Evolutionary conservation across 192 early-diverging fungal species (phyloP), one percentile per base, ranked within the genome.

Genomic region (Coemansia aciculifera): DNA sequence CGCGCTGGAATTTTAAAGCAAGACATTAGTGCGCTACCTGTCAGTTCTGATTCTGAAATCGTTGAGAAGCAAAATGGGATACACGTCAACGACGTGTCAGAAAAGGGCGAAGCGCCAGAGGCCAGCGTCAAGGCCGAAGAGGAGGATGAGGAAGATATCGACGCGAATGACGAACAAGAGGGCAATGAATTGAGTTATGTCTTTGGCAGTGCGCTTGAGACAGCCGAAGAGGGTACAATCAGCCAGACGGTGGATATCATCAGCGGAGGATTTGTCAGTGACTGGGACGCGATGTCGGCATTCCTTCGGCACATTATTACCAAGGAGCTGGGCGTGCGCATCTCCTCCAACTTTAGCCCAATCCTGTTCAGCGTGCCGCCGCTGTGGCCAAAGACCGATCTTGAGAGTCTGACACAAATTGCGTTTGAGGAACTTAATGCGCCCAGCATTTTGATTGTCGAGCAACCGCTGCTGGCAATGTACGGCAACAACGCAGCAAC

Each of bases 401-500:
- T 88, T 59, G 94, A 95, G 79, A 82, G 86, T 9, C 85, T 91
- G 32, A 87, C 91, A 17, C 93, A 95, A 78, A 90, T 97, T 40
- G 88, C 92, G 62, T 99, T 99, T 82, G 97, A 99, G 79, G 86
- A 90, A 23, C 84, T 97, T 59, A 97, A 99, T 73, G 87, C 89
- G 12, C 92, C 95, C 7, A 87, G 88, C 17, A 77, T 99, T 27
- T 87, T 89, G 62, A 84, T 98, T 46, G 82, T 90, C 23, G 93
- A 95, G 54, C 92, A 95, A 69, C 92, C 95, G 10, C 80, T 96
- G 51, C 79, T 92, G 70, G 87, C 91, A 1, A 68, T 94, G 9
- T 98, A 91, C 71, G 95, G 91, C 5, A 89, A 88, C 66, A 92
- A 89, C 32, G 69, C 87, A 8, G 78, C 90, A 5, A 90, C 89